Evolutionary conservation across 257 asterid genomes (phyloP), one percentile per base, ranked within the genome.

Genomic region (Solanum sparsipilum): DNA sequence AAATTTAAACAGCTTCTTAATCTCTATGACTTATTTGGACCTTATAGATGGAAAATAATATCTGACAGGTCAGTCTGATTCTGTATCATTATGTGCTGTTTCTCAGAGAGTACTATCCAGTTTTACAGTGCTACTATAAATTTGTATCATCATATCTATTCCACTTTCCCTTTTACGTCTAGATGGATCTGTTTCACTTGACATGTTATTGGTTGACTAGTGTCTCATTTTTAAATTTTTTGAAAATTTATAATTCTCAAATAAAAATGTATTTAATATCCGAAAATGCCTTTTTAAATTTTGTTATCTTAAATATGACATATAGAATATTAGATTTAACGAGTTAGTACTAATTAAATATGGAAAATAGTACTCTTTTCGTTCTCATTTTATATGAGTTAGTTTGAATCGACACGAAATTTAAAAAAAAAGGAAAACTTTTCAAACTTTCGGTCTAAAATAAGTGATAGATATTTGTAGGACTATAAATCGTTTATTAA

Each of bases 11-110:
- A 6, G 21, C 23, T 2, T 16, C 23, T 52, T 5, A 52, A 75
- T 27, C 79, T 52, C 56, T 15, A 23, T 86, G 90, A 91, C 92
- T 91, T 90, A 92, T 92, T 91, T 88, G 84, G 89, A 86, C 93
- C 48, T 58, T 68, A 44, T 65, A 67, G 46, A 84, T 84, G 87
- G 38, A 44, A 71, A 27, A 29, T 25, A 35, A 74, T 74, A 76
- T 76, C 60, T 84, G 90, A 92, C 90, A 82, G 82, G 87, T 84
- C 91, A 88, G 87, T 88, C 46, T 56, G 75, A 85, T 84, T 89
- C 87, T 86, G 16, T 74, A 85, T 48, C 85, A 72, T 71, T 32
- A 58, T 38, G 60, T 83, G 27, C 29, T 74, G 84, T 85, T 75
- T 75, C 83, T 75, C 21, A 75, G 18, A 75, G 56, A 75, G 83